Percentiles rank a stretch among this genome's conserved stretches.
Conservation (phyloP, 2,329 filamentous ascomycete species). For the Monilinia vaccinii-corymbosi region DNA sequence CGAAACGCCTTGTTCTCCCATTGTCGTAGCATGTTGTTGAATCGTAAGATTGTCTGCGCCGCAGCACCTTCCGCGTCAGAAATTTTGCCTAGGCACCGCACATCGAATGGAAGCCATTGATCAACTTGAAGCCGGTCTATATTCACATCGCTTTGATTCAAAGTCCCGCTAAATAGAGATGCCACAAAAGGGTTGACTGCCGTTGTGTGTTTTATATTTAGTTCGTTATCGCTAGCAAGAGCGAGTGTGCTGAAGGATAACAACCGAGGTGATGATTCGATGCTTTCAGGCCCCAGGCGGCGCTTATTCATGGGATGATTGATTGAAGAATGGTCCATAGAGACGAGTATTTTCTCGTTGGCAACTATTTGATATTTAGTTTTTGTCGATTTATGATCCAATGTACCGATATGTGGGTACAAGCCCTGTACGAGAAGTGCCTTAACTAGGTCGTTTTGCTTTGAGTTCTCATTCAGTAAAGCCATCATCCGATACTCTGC, state of each 20-base stretch:
- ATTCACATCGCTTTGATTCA: background rate
- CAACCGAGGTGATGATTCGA: background rate
- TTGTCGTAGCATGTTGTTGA: background rate
- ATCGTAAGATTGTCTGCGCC: background rate
- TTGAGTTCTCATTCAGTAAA: constrained; percentile 37
- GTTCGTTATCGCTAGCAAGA: background rate
- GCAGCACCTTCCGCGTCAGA: background rate
- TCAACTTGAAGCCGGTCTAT: background rate
- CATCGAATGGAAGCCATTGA: constrained; percentile 3
- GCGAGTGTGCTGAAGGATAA: background rate
- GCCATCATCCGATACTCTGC: constrained; percentile 28
- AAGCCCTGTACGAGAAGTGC: constrained; percentile 37
- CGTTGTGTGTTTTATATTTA: constrained; percentile 6
- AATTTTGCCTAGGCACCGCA: background rate
- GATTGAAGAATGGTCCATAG: background rate
- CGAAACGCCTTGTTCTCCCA: background rate
- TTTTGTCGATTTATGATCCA: background rate
- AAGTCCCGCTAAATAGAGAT: constrained; percentile 5
- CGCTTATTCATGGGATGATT: background rate
- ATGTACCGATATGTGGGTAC: constrained; percentile 36
- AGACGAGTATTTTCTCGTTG: background rate
- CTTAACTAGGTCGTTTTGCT: constrained; percentile 36
- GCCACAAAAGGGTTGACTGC: constrained; percentile 7
- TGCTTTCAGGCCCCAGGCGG: background rate
- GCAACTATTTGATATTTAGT: background rate